These are phyloP conservation scores for Melampsora occidentalis DNA, from an alignment of 1,284 basidiomycete species.

Conservation along the genomic window DNA sequence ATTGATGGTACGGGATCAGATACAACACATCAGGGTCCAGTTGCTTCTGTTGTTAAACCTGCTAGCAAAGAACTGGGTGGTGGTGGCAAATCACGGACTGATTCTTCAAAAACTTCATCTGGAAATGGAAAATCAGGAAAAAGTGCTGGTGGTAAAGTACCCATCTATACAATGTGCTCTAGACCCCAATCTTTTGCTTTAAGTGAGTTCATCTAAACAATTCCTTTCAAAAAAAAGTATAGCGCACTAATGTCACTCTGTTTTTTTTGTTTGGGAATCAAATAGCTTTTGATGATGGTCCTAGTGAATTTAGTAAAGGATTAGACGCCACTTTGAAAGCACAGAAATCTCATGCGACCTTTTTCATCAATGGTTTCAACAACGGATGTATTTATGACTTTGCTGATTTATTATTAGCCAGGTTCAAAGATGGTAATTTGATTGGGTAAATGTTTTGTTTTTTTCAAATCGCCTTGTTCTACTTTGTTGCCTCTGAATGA, in stretches of 20 bases:
- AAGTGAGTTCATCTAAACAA: neutral
- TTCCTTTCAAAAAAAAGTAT: neutral
- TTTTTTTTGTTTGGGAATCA: neutral
- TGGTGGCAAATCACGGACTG: no score
- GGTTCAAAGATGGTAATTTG: conserved; percentile 33
- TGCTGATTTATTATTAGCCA: conserved; percentile 1
- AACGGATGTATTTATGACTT: conserved; percentile 30
- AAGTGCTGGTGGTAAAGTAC: neutral
- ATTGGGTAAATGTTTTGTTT: conserved; percentile 10
- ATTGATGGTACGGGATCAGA: no score
- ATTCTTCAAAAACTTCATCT: no score
- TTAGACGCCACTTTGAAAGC: conserved; percentile 14
- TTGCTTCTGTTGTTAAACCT: no score
- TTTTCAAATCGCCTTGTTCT: neutral
- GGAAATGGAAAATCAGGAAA: no score
- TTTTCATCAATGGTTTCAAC: conserved; percentile 35
- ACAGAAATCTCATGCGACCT: conserved; percentile 1
- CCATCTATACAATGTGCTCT: neutral
- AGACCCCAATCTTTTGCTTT: neutral
- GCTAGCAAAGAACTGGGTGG: no score
- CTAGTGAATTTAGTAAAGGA: conserved; percentile 8
- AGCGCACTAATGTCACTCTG: neutral
- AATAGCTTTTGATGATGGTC: conserved; percentile 42
- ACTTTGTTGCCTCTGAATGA: neutral
- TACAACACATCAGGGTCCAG: no score